A percentile compares a stretch with the other conserved stretches of the same genome.
Conservation (phyloP, 129 eudicot genomes). For the Sambucus nigra region DNA sequence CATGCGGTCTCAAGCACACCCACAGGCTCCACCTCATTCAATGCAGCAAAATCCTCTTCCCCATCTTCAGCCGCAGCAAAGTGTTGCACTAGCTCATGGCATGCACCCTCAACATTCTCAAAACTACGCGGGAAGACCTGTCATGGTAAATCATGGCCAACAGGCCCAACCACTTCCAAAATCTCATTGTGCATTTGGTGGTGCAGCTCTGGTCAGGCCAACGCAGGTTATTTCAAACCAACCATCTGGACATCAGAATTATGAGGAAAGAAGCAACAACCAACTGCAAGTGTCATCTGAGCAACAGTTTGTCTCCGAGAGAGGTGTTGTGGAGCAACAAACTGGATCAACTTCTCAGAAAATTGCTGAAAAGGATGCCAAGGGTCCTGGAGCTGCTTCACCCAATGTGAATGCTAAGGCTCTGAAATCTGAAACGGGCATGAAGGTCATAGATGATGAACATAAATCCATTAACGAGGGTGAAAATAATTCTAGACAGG, state of each 20-base stretch:
- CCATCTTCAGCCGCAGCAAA: slow-evolving; percentile 29
- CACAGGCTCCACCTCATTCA: slow-evolving; percentile 54
- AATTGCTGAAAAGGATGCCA: slow-evolving; percentile 20
- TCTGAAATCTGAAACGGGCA: slow-evolving; percentile 30
- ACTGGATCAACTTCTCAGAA: slow-evolving; percentile 36
- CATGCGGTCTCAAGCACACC: slow-evolving; percentile 39
- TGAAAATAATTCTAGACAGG: slow-evolving; percentile 18
- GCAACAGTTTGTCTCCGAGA: slow-evolving; percentile 19
- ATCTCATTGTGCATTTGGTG: slow-evolving; percentile 31
- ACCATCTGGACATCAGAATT: slow-evolving; percentile 29
- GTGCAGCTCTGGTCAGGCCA: slow-evolving; percentile 33
- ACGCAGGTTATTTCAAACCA: slow-evolving; percentile 30
- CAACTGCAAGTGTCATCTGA: slow-evolving; percentile 29
- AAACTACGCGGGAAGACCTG: slow-evolving; percentile 33
- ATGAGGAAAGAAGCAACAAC: slow-evolving; percentile 15
- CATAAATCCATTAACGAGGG: slow-evolving; percentile 2
- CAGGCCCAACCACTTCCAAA: slow-evolving; percentile 31
- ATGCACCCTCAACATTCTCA: slow-evolving; percentile 37
- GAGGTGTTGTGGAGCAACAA: slow-evolving; percentile 25
- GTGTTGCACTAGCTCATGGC: slow-evolving; percentile 33
- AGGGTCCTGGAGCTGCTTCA: slow-evolving; percentile 2
- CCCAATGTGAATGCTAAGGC: background rate
- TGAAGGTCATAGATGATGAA: no score
- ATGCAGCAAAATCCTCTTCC: slow-evolving; percentile 35
- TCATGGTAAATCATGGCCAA: slow-evolving; percentile 29